Percentiles rank a stretch among this genome's conserved stretches.
Conservation (phyloP, 495 filamentous ascomycete genomes). For the Cetradonia linearis region DNA sequence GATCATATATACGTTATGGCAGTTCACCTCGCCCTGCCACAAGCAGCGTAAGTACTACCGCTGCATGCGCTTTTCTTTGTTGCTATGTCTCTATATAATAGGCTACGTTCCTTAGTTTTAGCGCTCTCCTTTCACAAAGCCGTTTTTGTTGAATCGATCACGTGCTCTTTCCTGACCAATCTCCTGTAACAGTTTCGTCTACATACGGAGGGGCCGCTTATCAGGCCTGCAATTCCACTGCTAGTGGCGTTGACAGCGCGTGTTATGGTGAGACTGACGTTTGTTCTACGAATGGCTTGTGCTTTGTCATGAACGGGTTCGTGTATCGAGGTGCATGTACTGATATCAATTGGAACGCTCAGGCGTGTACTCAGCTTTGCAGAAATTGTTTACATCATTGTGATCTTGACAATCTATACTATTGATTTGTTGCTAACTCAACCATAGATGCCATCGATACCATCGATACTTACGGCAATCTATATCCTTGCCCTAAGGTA, state of each 20-base stretch:
- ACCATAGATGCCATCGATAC: neutral
- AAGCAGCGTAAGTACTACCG: too few species aligned
- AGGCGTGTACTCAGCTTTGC: neutral
- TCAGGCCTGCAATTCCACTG: neutral
- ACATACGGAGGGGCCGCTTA: too few species aligned
- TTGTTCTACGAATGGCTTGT: constrained; percentile 10
- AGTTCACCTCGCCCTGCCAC: too few species aligned
- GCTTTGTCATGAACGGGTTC: neutral
- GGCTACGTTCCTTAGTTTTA: too few species aligned
- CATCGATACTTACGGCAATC: constrained; percentile 4
- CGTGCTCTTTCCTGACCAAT: too few species aligned
- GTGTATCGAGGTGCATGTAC: constrained; percentile 18
- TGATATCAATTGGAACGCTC: constrained; percentile 2
- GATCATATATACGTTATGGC: too few species aligned
- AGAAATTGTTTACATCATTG: neutral
- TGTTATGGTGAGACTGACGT: neutral
- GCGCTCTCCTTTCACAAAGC: too few species aligned
- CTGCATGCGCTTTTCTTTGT: too few species aligned
- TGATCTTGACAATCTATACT: neutral
- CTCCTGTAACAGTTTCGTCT: too few species aligned
- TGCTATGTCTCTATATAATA: too few species aligned
- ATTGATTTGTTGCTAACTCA: neutral
- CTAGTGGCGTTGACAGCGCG: constrained; percentile 1
- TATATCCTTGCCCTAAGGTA: neutral
- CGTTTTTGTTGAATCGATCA: too few species aligned